Conservation (phyloP, 176 grass and related monocot species). For the Aegilops bicornis region DNA sequence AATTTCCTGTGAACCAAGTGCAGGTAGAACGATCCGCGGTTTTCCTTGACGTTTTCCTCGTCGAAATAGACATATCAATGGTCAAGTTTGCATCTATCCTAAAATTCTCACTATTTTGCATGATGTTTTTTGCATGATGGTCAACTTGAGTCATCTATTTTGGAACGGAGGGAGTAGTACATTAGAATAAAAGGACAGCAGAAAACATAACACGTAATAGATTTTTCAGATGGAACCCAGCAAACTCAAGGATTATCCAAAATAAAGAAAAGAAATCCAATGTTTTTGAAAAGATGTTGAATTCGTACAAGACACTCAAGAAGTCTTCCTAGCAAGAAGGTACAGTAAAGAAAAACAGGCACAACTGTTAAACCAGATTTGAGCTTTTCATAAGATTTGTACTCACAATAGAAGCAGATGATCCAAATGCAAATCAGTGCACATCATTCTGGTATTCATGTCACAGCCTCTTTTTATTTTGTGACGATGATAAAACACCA, state of each 20-base stretch:
- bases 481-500: background rate
- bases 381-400: slow-evolving; percentile 3
- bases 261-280: background rate
- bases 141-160: too few species aligned
- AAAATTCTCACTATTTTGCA: background rate
- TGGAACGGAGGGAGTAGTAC: too few species aligned
- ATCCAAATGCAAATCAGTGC: slow-evolving; percentile 4
- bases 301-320: background rate
- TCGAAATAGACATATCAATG: background rate
- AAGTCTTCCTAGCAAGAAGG: background rate
- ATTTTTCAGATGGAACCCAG: slow-evolving; percentile 16
- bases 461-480: background rate
- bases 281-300: background rate
- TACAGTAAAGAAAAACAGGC: background rate
- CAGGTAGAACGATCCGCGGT: background rate
- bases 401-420: slow-evolving; percentile 14
- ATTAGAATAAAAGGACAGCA: slow-evolving; percentile 17
- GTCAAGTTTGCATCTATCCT: slow-evolving; percentile 3
- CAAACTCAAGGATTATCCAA: background rate
- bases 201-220: background rate
- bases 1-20: background rate
- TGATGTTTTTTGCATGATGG: background rate
- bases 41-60: slow-evolving; percentile 1
- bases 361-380: background rate
- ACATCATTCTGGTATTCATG: background rate